Evolutionary conservation across 2,329 filamentous ascomycete species (phyloP).

Genomic region (Cordyceps fumosorosea): DNA sequence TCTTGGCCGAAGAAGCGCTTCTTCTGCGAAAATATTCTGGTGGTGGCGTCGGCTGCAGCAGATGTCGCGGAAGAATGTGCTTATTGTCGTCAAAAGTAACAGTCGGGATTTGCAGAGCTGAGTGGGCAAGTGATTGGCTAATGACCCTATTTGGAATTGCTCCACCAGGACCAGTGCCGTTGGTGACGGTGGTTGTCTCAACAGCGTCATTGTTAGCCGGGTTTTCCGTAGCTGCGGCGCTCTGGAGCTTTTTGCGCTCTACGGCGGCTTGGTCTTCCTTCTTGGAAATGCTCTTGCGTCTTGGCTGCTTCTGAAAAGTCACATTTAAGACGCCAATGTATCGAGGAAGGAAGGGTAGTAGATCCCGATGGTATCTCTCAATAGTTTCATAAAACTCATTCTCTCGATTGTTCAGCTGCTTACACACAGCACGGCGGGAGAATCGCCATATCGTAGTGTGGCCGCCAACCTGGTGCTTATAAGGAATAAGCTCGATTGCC

Average conservation of each 20-base stretch:
- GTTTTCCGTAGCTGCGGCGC: conserved; percentile 19
- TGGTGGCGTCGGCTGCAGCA: conserved; percentile 58
- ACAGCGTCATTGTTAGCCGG: conserved; percentile 13
- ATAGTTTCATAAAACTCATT: conserved; percentile 99
- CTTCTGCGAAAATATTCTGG: conserved; percentile 26
- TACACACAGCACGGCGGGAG: conserved; percentile 90
- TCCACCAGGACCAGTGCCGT: conserved; percentile 14
- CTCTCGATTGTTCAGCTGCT: conserved; percentile 94
- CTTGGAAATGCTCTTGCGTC: conserved; percentile 52
- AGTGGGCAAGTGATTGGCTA: conserved; percentile 69
- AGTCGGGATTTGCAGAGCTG: conserved; percentile 65
- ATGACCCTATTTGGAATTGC: conserved; percentile 37
- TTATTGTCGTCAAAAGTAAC: conserved; percentile 92
- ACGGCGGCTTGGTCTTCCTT: conserved; percentile 37
- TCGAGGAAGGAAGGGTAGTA: conserved; percentile 85
- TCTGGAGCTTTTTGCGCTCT: conserved; percentile 31
- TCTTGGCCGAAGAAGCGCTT: conserved; percentile 23
- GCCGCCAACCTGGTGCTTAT: conserved; percentile 93
- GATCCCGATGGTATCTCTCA: conserved; percentile 81
- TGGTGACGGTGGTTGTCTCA: background rate
- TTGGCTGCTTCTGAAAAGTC: conserved; percentile 79
- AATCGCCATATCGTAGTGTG: conserved; percentile 96
- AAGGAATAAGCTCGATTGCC: conserved; percentile 92
- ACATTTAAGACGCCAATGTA: conserved; percentile 98
- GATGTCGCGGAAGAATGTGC: conserved; percentile 81